Base-by-base conservation (phyloP, 768 basidiomycete species). In the Gymnopilus dilepis region DNA sequence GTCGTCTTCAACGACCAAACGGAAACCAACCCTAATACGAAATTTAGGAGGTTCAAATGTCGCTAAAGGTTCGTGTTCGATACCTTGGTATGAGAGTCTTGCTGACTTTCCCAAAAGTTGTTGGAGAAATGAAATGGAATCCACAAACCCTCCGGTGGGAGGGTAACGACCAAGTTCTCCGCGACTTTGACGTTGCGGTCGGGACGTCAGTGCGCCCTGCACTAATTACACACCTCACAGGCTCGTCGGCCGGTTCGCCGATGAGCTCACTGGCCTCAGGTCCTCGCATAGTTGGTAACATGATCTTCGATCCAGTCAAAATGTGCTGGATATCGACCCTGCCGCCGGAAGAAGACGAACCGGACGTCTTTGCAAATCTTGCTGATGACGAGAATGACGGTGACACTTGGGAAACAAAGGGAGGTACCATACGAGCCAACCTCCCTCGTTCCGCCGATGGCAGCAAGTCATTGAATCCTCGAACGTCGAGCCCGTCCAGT, bases 101-200 rank as follows among this genome's bases (percentile, higher is more conserved):
- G 22, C 38, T 38, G 52, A 22, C 51, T 21, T 42, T 30, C 40
- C 28, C 6, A 42, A n/a, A 33, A 97, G 97, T 94, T 47, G 86
- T 97, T 59, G 95, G 95, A 21, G 94, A 96, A 57, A 99, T 99
- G 97, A 92, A 87, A 69, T 99, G 95, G 93, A 99, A 99, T 75
- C 96, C 97, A 40, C 79, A 77, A 17, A 88, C 87, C 2, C 84
- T 92, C 15, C 90, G 94, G 34, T 99, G 97, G 97, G 97, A 99
- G 80, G 97, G 97, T 55, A 99, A 99, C 74, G 97, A 99, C 65
- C 88, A 91, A 60, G 86, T 87, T 15, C 82, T 98, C 30, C 89
- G 91, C 60, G 95, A 95, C 58, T 99, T 99, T 72, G 97, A 99
- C 42, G 86, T 86, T 17, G 89, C 84, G 15, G 84, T 92, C 48